Evolutionary conservation across 768 basidiomycete genomes (phyloP), one percentile per base, ranked within the genome.

Genomic region (Pleurotus salmoneostramineus): DNA sequence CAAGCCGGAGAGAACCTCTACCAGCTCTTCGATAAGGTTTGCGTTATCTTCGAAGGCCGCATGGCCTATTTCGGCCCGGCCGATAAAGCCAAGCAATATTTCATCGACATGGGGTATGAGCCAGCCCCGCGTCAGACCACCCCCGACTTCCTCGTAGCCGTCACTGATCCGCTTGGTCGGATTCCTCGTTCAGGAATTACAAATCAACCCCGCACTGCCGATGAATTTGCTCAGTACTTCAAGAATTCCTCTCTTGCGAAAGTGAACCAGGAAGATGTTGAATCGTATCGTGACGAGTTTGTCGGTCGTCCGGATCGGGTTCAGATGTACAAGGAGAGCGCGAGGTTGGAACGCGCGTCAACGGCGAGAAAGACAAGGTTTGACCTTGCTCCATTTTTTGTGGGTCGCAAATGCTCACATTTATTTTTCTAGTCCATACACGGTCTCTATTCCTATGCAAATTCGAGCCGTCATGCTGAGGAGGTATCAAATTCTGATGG

Each of bases 11-110:
- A 85, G 66, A 67, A 67, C 7, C 62, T 78, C 0, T 77, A 75
- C 60, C n/a, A 66, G 34, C 68, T 70, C 43, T 85, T 93, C 66
- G 89, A 92, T 78, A 91, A 92, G 67, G 88, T 93, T 35, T 85
- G 87, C 66, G 82, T 93, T 36, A 79, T 94, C 64, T 82, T 87
- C 70, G 87, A 87, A 58, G 88, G 90, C 3, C 73, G 77, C 36
- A 85, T 88, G 79, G 84, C 83, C 31, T 94, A 87, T 73, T 93
- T 82, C 57, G 92, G 91, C 0, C 84, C 83, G 2, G 82, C 83
- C 10, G 69, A 77, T 47, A 69, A 80, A 49, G 92, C 91, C 0
- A 74, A 83, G 17, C 76, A 83, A 61, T 93, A 93, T 71, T 92
- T 94, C 72, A 77, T 87, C 58, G 79, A 84, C 60, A 81, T 89